A percentile compares a stretch with the other conserved stretches of the same genome.
Conservation (phyloP, 345 rosid genomes). For the Dipteronia dyeriana region DNA sequence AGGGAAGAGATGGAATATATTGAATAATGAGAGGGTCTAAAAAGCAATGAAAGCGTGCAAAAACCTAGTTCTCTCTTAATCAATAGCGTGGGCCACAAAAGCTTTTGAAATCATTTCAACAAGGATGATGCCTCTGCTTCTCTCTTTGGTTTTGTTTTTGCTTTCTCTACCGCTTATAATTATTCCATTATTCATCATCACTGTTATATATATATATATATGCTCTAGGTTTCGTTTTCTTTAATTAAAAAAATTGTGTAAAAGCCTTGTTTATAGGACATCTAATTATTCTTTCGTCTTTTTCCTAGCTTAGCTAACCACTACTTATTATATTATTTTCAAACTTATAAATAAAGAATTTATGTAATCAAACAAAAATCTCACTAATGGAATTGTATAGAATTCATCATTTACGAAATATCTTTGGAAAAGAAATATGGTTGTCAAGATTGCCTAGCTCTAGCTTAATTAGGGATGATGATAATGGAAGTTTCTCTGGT, state of each 20-base stretch:
- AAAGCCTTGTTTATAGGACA: neutral
- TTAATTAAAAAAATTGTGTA: neutral
- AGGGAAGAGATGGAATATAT: constrained; percentile 3
- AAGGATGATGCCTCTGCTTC: neutral
- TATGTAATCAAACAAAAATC: neutral
- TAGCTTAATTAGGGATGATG: neutral
- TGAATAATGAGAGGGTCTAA: neutral
- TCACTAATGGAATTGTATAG: neutral
- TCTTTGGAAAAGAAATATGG: neutral
- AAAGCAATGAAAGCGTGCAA: constrained; percentile 15
- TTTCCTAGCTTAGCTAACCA: neutral
- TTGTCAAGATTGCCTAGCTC: neutral
- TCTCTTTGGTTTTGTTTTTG: neutral
- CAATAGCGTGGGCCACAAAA: neutral
- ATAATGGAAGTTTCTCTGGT: neutral
- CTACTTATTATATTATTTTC: neutral
- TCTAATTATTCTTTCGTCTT: neutral
- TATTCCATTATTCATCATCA: neutral
- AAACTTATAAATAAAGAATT: too few species aligned
- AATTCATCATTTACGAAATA: neutral
- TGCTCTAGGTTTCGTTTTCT: neutral
- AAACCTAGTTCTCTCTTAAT: constrained; percentile 9
- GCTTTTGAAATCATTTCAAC: neutral
- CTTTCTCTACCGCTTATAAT: constrained; percentile 5
- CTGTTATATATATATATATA: neutral